Percentiles rank a stretch among this genome's conserved stretches.
Evolutionary conservation across 2,329 filamentous ascomycete genomes (phyloP).

Genomic region (Ophiocordyceps camponoti-rufipedis): DNA sequence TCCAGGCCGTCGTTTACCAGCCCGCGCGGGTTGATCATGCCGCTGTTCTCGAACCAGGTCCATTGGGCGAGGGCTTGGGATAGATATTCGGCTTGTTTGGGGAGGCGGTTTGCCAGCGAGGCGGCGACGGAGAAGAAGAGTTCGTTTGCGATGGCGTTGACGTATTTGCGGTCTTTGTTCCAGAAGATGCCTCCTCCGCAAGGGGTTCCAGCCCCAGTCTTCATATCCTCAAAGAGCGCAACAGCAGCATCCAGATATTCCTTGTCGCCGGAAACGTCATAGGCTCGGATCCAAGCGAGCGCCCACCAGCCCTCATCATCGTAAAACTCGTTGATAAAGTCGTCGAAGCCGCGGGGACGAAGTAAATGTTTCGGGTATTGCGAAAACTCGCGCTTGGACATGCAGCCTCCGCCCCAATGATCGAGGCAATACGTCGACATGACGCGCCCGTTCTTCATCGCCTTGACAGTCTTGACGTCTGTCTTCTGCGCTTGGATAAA

Average conservation of each 20-base stretch:
- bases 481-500: conserved; percentile 25
- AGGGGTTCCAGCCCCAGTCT: conserved; percentile 23
- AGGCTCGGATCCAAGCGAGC: conserved; percentile 36
- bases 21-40: conserved; percentile 30
- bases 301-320: conserved; percentile 50
- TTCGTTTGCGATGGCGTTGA: conserved; percentile 40
- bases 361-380: conserved; percentile 2
- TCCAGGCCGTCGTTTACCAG: conserved; percentile 36
- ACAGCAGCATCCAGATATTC: conserved; percentile 35
- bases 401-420: conserved; percentile 7
- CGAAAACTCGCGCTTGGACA: conserved; percentile 15
- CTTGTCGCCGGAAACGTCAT: conserved; percentile 30
- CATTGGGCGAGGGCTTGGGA: conserved; percentile 30
- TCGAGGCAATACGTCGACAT: conserved; percentile 19
- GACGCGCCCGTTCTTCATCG: conserved; percentile 16
- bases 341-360: conserved; percentile 10
- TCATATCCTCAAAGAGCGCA: conserved; percentile 37
- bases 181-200: conserved; percentile 39
- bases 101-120: conserved; percentile 30
- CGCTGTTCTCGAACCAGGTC: conserved; percentile 31
- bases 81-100: conserved; percentile 20
- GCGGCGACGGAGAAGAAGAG: conserved; percentile 35
- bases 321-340: conserved; percentile 34
- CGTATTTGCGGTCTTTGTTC: conserved; percentile 30
- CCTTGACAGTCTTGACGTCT: conserved; percentile 18